phyloP scores from a whole-genome alignment of 441 rosid genomes.

The Populus hybrid region DNA sequence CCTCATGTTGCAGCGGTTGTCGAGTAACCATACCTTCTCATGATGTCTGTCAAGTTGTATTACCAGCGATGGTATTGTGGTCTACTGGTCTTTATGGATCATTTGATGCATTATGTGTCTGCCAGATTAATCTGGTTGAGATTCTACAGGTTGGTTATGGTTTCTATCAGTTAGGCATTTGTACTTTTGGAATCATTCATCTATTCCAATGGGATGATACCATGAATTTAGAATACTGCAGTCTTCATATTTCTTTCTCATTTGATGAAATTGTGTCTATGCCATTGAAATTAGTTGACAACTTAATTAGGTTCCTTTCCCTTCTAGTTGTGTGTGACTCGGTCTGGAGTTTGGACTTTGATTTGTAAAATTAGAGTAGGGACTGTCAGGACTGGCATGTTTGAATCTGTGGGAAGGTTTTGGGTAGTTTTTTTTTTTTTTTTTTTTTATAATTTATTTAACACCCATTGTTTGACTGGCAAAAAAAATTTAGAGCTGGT shows the following conservation, averaged over 20 bases:
- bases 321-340: background rate
- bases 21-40: slow-evolving; percentile 65
- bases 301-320: background rate
- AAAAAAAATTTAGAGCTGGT: background rate
- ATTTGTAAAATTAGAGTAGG: background rate
- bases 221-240: slow-evolving; percentile 34
- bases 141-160: slow-evolving; percentile 47
- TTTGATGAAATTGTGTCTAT: slow-evolving; percentile 22
- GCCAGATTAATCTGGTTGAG: slow-evolving; percentile 30
- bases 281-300: slow-evolving; percentile 1
- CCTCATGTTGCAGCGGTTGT: slow-evolving; percentile 94
- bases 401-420: background rate
- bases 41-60: slow-evolving; percentile 61
- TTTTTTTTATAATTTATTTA: no score
- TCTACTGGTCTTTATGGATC: slow-evolving; percentile 47
- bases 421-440: background rate
- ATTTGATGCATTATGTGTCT: slow-evolving; percentile 26
- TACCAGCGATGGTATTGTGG: slow-evolving; percentile 29
- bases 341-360: background rate
- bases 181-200: slow-evolving; percentile 36
- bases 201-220: slow-evolving; percentile 37
- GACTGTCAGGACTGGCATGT: background rate
- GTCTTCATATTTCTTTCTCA: slow-evolving; percentile 18
- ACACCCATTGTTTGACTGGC: background rate
- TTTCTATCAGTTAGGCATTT: slow-evolving; percentile 43